These are phyloP conservation scores for Taiwanofungus camphoratus DNA, from an alignment of 1,284 basidiomycete genomes.

Conservation along the genomic window DNA sequence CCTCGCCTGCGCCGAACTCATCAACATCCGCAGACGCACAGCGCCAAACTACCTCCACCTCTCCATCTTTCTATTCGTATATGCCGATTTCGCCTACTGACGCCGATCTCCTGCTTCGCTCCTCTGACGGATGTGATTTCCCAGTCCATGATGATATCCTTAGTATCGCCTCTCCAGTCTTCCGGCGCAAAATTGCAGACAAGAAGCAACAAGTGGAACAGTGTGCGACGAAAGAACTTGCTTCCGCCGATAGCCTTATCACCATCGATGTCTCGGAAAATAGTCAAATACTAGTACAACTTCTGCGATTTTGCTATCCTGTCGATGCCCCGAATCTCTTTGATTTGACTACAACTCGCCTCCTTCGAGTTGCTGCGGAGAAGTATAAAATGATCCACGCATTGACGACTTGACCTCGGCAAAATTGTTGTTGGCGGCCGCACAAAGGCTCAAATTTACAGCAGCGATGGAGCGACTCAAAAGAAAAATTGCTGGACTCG, in stretches of 20 bases:
- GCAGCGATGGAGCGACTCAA: slow-evolving; percentile 3
- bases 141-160: slow-evolving; percentile 7
- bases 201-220: not conserved
- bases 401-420: too few species aligned
- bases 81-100: not conserved
- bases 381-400: slow-evolving; percentile 24
- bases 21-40: not conserved
- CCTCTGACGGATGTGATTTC: slow-evolving; percentile 13
- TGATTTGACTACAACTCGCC: slow-evolving; percentile 4
- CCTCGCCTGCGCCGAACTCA: not conserved
- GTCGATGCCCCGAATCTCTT: slow-evolving; percentile 6
- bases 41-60: not conserved
- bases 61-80: slow-evolving; percentile 3
- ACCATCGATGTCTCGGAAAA: slow-evolving; percentile 5
- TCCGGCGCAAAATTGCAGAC: not conserved
- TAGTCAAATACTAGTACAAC: not conserved
- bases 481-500: not conserved
- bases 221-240: not conserved
- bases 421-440: too few species aligned
- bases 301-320: slow-evolving; percentile 39
- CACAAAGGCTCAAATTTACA: too few species aligned
- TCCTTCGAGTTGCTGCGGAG: slow-evolving; percentile 16
- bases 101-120: slow-evolving; percentile 14
- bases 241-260: slow-evolving; percentile 5
- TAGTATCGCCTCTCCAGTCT: not conserved